Base-by-base conservation (phyloP, 441 rosid genomes). In the Syzygium syzygioides region DNA sequence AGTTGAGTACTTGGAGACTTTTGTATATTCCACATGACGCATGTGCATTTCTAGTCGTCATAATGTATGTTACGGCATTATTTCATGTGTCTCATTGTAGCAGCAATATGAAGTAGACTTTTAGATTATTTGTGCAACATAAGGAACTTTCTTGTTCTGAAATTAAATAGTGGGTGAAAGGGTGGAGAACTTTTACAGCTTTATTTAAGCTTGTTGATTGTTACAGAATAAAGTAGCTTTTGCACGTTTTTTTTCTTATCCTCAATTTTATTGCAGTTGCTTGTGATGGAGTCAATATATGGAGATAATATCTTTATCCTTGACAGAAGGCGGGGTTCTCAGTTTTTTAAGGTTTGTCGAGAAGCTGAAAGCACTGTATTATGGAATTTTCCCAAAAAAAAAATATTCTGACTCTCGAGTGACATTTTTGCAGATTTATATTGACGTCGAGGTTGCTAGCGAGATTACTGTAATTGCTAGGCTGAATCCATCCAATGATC, bases 201-300 rank as follows among this genome's bases (percentile, higher is more conserved):
- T 59, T 34, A 54, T 25, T 55, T 85, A 34, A 55, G 59, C 59
- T 28, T 19, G 41, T 32, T 37, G 64, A 53, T 15, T 45, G 5
- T 60, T 55, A 60, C 37, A 85, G 20, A 32, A 86, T 9, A 85
- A 23, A 12, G 52, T 30, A 57, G 54, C 37, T 83, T 9, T 85
- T 87, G 57, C 53, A 66, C 80, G 87, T 45, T 68, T 37, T 20
- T 55, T 84, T 84, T 85, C 88, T 90, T 55, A 71, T 89, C 88
- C 57, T 54, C 87, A 37, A 90, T 55, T 53, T 79, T 90, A 57
- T 71, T 91, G 91, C 93, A 97, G 99, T 90, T 97, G 92, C 95
- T 97, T 86, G 99, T 93, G 23, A 20, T 97, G 92, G 95, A 94
- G 89, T 95, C 96, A 32, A 97, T 97, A 66, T 97, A 93, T 90